phyloP scores from a whole-genome alignment of 208 protist species.

The Acanthamoeba culbertsoni region DNA sequence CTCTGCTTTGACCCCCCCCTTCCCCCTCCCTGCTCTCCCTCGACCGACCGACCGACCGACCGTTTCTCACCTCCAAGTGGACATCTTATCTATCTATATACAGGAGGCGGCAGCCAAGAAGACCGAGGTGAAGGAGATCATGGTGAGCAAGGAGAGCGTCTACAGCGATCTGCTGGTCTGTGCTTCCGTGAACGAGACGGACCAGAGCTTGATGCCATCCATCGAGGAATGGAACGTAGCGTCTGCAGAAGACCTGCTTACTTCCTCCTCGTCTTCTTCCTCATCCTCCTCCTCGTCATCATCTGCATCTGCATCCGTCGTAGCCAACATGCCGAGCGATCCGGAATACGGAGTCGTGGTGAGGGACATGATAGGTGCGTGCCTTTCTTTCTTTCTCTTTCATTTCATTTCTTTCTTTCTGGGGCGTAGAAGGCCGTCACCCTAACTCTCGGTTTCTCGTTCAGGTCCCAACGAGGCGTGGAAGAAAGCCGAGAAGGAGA shows the following conservation, averaged over 20 bases:
- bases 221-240: conserved; percentile 14
- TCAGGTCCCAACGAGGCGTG: neutral
- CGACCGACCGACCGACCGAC: neutral
- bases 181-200: neutral
- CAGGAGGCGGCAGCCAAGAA: neutral
- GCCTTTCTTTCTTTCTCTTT: neutral
- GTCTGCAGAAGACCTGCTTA: neutral
- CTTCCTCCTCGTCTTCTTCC: neutral
- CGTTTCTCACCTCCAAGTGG: neutral
- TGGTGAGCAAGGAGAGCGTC: conserved; percentile 19
- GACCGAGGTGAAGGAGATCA: neutral
- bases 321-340: neutral
- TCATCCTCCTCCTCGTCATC: neutral
- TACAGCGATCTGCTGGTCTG: neutral
- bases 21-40: neutral
- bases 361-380: neutral
- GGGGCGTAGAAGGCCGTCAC: neutral
- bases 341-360: neutral
- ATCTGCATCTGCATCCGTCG: neutral
- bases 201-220: neutral
- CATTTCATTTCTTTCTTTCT: neutral
- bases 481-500: conserved; percentile 49
- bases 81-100: neutral
- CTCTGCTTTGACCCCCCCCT: neutral
- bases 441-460: too few relatives aligned